These are phyloP conservation scores for Begonia peltatifolia DNA, from an alignment of 306 rosid genomes.

Conservation along the genomic window DNA sequence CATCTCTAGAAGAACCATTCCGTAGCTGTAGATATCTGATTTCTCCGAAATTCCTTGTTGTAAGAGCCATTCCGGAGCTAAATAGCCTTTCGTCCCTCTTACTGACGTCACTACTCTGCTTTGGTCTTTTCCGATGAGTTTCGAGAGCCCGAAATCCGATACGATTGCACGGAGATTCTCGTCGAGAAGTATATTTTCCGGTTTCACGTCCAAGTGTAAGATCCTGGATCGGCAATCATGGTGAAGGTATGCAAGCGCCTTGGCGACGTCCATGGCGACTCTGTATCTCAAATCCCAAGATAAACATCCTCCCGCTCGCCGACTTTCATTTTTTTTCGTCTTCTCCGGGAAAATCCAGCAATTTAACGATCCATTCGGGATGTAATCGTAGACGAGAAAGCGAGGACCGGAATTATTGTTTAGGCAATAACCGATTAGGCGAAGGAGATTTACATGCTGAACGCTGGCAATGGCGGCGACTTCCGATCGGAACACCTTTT, in stretches of 20 bases:
- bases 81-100: slow-evolving; percentile 77
- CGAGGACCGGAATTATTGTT: slow-evolving; percentile 32
- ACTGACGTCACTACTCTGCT: slow-evolving; percentile 55
- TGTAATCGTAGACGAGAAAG: slow-evolving; percentile 55
- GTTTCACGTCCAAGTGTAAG: slow-evolving; percentile 81
- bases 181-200: slow-evolving; percentile 77
- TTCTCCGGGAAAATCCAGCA: slow-evolving; percentile 57
- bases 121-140: slow-evolving; percentile 55
- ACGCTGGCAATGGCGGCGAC: slow-evolving; percentile 85
- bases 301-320: slow-evolving; percentile 36
- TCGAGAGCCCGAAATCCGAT: slow-evolving; percentile 71
- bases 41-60: slow-evolving; percentile 78
- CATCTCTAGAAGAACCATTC: slow-evolving; percentile 84
- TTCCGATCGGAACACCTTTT: slow-evolving; percentile 68
- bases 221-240: slow-evolving; percentile 69
- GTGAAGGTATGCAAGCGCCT: slow-evolving; percentile 63
- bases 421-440: slow-evolving; percentile 55
- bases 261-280: slow-evolving; percentile 72
- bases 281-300: slow-evolving; percentile 54
- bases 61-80: slow-evolving; percentile 89
- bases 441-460: slow-evolving; percentile 71
- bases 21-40: slow-evolving; percentile 65
- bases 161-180: slow-evolving; percentile 50
- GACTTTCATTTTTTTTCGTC: background rate
- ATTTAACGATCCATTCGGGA: slow-evolving; percentile 71